Evolutionary conservation across 441 rosid genomes (phyloP), one percentile per base, ranked within the genome.

Genomic region (Aquilaria agallochum): DNA sequence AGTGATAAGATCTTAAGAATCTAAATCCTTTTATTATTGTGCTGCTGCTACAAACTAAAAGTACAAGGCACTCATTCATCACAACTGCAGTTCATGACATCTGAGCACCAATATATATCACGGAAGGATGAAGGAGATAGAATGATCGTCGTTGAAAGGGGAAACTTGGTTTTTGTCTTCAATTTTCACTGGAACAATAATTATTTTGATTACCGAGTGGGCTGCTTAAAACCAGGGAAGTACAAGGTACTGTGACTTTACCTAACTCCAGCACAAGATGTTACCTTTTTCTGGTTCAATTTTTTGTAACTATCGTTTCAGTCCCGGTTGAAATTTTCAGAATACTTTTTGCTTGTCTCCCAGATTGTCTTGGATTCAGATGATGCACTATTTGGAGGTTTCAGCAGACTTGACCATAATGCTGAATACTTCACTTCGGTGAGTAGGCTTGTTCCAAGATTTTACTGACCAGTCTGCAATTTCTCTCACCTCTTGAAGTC

Each of bases 181-280:
- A 95, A 95, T 71, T 92, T 95, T 69, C 97, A 95, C 68, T 91
- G 97, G 99, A 74, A 67, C 59, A 88, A 76, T 64, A 95, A 97
- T 78, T 95, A 92, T 74, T 86, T 82, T 13, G 92, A 92, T 73
- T 92, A 85, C 76, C 85, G 86, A 31, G 72, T 95, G 5, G 99
- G 99, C 67, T 89, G 98, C 86, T 68, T 75, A 67, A 80, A 83
- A 78, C 79, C 96, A 13, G 99, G 98, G 63, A 95, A 95, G 70
- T 95, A 95, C 76, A 87, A 88, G 97, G 99, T 95, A 87, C 27
- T 20, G 42, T 10, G 6, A 31, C 36, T 66, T 31, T 52, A n/a
- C 27, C 9, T 27, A 66, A 62, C 32, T 4, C n/a, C 3, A 0
- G 33, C 14, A 30, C 31, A 4, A n/a, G 47, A 3, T 58, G 32